Percentiles rank a stretch among this genome's conserved stretches.
These are phyloP conservation scores for Cercospora canescens DNA, from an alignment of 2,329 filamentous ascomycete species.

Conservation along the genomic window DNA sequence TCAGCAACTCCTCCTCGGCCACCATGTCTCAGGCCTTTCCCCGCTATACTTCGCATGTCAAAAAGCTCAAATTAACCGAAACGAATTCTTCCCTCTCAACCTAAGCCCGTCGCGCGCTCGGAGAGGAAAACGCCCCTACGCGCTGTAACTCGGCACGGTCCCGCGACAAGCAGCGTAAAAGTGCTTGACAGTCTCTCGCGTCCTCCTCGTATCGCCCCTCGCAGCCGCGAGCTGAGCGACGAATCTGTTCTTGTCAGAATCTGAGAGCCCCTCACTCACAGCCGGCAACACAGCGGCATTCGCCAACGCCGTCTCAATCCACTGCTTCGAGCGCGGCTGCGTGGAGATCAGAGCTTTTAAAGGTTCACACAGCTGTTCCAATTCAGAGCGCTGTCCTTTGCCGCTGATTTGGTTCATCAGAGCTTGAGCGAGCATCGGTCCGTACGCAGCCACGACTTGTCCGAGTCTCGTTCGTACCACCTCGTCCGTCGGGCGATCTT, in stretches of 20 bases:
- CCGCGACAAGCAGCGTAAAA: constrained; percentile 71
- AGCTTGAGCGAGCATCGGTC: constrained; percentile 60
- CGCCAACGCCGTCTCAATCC: constrained; percentile 59
- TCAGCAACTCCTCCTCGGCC: not conserved
- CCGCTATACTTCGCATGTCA: no score
- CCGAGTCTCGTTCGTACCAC: constrained; percentile 22
- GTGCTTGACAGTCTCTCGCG: constrained; percentile 67
- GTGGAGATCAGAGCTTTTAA: constrained; percentile 61
- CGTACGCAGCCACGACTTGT: constrained; percentile 57
- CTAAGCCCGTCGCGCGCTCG: not conserved
- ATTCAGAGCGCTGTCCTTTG: constrained; percentile 67
- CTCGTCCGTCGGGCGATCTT: constrained; percentile 32
- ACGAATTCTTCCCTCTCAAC: not conserved
- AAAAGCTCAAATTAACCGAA: not conserved
- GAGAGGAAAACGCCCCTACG: not conserved
- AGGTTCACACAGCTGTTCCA: constrained; percentile 70
- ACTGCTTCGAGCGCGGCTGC: constrained; percentile 29
- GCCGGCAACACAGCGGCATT: constrained; percentile 52
- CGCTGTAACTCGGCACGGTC: constrained; percentile 31
- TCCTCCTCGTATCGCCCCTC: constrained; percentile 59
- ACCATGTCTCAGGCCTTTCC: no score
- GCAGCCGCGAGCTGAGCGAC: constrained; percentile 67
- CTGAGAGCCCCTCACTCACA: constrained; percentile 56
- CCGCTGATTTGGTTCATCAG: constrained; percentile 68
- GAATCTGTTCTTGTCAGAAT: constrained; percentile 63